Conservation (phyloP, 306 rosid genomes). For the Glycyrrhiza uralensis region DNA sequence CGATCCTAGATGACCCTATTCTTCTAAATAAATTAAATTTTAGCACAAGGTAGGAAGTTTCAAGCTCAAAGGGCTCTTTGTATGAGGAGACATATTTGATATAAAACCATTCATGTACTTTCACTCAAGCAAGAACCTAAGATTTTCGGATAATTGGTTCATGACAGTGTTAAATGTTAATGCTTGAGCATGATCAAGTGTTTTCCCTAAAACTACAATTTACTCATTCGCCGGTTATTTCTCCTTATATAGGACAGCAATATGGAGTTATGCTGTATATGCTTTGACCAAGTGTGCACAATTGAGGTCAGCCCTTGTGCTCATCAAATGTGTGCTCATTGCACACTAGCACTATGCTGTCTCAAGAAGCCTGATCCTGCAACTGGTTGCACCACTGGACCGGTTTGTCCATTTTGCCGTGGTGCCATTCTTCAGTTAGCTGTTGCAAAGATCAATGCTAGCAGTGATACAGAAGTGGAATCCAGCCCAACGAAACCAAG, state of each 20-base stretch:
- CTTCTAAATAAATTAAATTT: neutral
- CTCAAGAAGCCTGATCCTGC: constrained; percentile 72
- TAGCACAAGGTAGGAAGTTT: neutral
- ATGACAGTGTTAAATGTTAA: neutral
- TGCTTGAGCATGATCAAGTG: neutral
- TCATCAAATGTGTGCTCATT: constrained; percentile 94
- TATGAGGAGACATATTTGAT: neutral
- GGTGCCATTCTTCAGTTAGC: constrained; percentile 59
- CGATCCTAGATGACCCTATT: neutral
- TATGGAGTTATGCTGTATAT: constrained; percentile 76
- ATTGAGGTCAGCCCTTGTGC: constrained; percentile 82
- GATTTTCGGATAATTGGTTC: neutral
- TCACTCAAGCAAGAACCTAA: neutral
- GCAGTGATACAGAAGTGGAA: constrained; percentile 51
- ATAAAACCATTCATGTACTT: neutral
- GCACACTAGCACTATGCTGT: constrained; percentile 85
- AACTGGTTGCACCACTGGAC: constrained; percentile 44
- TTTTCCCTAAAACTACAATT: neutral
- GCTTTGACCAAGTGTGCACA: constrained; percentile 86
- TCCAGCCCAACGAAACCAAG: constrained; percentile 64
- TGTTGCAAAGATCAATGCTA: constrained; percentile 49
- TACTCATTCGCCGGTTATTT: constrained; percentile 23
- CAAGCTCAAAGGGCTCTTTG: neutral
- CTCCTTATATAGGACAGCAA: constrained; percentile 52
- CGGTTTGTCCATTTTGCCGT: constrained; percentile 83